phyloP scores from a whole-genome alignment of 441 rosid genomes.

The Pelargonium cotyledonis region DNA sequence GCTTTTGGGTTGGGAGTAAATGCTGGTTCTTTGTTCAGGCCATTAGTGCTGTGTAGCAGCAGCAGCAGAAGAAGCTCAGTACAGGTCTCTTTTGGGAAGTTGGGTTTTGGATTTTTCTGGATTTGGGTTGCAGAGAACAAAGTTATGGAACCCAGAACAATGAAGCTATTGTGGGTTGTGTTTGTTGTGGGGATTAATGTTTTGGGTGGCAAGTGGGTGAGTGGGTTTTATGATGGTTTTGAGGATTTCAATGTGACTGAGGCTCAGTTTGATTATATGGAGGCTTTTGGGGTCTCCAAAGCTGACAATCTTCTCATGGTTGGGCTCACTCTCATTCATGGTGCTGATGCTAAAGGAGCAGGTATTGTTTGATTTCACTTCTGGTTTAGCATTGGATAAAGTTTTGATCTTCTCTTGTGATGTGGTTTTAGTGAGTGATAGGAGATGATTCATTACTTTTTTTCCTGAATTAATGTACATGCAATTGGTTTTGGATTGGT shows the following conservation, averaged over 20 bases:
- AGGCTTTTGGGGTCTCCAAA: constrained; percentile 49
- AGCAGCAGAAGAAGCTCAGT: not conserved
- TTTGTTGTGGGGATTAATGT: constrained; percentile 7
- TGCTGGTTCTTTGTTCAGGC: not conserved
- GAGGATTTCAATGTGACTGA: constrained; percentile 45
- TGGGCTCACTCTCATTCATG: constrained; percentile 77
- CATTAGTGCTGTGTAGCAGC: not conserved
- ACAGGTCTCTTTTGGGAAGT: not conserved
- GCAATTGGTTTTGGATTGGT: not conserved
- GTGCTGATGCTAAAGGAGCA: constrained; percentile 78
- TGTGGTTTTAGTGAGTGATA: not conserved
- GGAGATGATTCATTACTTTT: not conserved
- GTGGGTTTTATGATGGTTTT: not conserved
- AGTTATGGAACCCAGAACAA: not conserved
- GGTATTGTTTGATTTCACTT: constrained; percentile 33
- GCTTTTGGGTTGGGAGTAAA: not conserved
- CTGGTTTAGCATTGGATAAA: constrained; percentile 11
- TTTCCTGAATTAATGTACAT: not conserved
- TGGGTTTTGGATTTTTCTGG: not conserved
- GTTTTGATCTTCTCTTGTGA: constrained; percentile 6
- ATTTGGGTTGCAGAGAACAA: not conserved
- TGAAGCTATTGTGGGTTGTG: constrained; percentile 4
- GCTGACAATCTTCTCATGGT: constrained; percentile 52
- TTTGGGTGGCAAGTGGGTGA: not conserved
- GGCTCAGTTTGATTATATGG: constrained; percentile 35